phyloP scores from a whole-genome alignment of 2,329 filamentous ascomycete species.

The Botrytis deweyae region DNA sequence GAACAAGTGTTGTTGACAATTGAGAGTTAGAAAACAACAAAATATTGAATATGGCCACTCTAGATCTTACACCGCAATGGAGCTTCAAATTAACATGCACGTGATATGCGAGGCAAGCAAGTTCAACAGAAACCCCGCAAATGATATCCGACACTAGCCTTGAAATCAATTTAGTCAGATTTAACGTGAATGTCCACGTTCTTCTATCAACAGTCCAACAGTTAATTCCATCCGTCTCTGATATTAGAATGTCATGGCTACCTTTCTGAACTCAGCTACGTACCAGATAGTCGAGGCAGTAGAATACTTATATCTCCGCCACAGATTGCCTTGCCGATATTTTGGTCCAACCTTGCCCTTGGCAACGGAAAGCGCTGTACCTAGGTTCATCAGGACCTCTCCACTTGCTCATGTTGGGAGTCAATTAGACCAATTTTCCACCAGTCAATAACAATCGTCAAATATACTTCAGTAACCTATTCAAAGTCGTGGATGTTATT shows the following conservation, averaged over 20 bases:
- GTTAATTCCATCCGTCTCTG: neutral
- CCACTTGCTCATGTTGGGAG: neutral
- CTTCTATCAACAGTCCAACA: neutral
- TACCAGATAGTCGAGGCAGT: neutral
- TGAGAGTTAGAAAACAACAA: neutral
- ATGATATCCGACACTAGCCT: neutral
- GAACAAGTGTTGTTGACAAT: neutral
- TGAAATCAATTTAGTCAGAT: neutral
- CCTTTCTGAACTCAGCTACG: neutral
- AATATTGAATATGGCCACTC: neutral
- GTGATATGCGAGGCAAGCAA: neutral
- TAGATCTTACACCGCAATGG: neutral
- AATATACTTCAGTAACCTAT: neutral
- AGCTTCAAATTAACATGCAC: neutral
- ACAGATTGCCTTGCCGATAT: neutral
- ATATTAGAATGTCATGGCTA: neutral
- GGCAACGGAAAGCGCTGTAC: neutral
- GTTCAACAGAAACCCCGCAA: neutral
- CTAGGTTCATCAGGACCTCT: neutral
- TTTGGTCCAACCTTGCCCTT: neutral
- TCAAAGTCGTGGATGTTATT: neutral
- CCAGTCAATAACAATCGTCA: neutral
- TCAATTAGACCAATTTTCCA: neutral
- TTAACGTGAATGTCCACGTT: neutral
- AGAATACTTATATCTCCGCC: neutral